phyloP scores from a whole-genome alignment of 2,329 filamentous ascomycete genomes.

The Fusarium musae region DNA sequence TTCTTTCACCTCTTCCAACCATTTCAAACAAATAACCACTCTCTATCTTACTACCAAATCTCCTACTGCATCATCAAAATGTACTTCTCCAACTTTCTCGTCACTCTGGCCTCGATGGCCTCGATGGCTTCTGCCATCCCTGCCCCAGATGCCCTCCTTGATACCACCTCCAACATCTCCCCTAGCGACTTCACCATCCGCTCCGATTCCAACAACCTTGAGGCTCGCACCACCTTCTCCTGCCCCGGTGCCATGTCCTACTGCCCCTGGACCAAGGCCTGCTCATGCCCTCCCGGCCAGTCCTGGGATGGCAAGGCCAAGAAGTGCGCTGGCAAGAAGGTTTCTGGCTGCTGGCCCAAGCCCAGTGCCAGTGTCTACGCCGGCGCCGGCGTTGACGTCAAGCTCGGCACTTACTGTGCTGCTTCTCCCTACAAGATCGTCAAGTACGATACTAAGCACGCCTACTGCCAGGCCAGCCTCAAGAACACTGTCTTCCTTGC shows the following conservation, averaged over 20 bases:
- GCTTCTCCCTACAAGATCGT: constrained; percentile 50
- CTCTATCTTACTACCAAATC: not conserved
- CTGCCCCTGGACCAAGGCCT: constrained; percentile 54
- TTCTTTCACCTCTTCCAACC: constrained; percentile 5
- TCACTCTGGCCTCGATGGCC: constrained; percentile 43
- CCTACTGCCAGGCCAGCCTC: constrained; percentile 51
- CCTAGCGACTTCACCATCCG: constrained; percentile 31
- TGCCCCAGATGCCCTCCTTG: constrained; percentile 44
- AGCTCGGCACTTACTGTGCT: constrained; percentile 50
- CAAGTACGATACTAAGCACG: constrained; percentile 48
- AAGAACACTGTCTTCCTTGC: constrained; percentile 51
- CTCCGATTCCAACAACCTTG: constrained; percentile 27
- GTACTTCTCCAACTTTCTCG: constrained; percentile 46
- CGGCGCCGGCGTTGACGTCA: constrained; percentile 35
- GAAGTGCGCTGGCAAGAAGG: constrained; percentile 44
- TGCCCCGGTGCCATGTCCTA: constrained; percentile 52
- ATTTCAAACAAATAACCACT: constrained; percentile 3
- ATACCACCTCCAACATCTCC: constrained; percentile 40
- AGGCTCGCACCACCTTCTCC: constrained; percentile 43
- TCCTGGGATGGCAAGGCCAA: constrained; percentile 47
- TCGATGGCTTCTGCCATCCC: constrained; percentile 42
- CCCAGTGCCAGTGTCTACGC: constrained; percentile 43
- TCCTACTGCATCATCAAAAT: constrained; percentile 37
- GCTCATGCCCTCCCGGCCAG: constrained; percentile 57
- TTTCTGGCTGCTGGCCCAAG: constrained; percentile 50